Evolutionary conservation across 345 rosid species (phyloP), one percentile per base, ranked within the genome.

Genomic region (Salix dunnii): DNA sequence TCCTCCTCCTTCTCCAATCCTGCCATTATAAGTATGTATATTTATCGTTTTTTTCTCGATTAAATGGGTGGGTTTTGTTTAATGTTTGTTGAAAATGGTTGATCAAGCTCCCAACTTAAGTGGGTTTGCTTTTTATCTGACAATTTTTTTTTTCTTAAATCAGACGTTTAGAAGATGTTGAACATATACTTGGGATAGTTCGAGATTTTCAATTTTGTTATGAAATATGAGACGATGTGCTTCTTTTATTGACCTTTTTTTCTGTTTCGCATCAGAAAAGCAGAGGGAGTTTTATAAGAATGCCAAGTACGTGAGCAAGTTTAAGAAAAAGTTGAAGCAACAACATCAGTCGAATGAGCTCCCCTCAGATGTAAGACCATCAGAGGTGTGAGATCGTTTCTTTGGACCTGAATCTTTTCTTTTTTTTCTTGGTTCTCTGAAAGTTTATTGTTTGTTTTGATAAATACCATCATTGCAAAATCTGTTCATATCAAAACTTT

Each of bases 261-360:
- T 74, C 5, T 84, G 42, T 70, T 78, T 73, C 55, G 9, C 55
- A 69, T 36, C 86, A 91, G 97, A 93, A 82, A 86, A 89, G 82
- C 87, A 86, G 43, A 89, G 85, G 64, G 99, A 93, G 51, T 90
- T 90, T 80, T 93, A 90, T 76, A 90, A 89, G 86, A 94, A 92
- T 83, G 98, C 94, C 0, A 94, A 92, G 82, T 82, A 73, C 72
- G 88, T 92, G 49, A 87, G 87, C 84, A 90, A 88, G 88, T 95
- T 85, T 73, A 88, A 82, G 87, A 89, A 87, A 80, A 74, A 84
- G 62, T 27, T 74, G 27, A 90, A 90, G 88, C 89, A 82, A 62
- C 77, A 85, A 31, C 79, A 48, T 74, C 85, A 67, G 77, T 86
- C 74, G 65, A 77, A 74, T 76, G 75, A 82, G 69, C 20, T 31